Base-by-base conservation (phyloP, 306 rosid species). In the Quercus rubra region DNA sequence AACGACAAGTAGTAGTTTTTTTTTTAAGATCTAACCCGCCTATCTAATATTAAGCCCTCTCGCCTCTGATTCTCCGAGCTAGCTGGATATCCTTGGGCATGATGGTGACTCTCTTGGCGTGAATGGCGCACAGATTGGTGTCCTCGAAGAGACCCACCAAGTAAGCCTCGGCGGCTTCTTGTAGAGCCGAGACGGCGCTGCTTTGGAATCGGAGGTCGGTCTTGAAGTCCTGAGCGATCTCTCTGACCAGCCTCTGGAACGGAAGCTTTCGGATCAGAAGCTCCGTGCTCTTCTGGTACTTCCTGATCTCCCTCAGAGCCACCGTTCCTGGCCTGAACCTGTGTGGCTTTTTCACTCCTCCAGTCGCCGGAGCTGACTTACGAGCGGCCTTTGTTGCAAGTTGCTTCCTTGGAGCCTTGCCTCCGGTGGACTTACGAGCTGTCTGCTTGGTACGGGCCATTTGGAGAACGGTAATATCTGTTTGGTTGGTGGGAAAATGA, bases 61-160 rank as follows among this genome's bases (percentile, higher is more conserved):
- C 90, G n/a, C 93, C 91, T 46, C 93, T 84, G 21, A 92, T 92
- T 21, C 94, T 75, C 2, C 90, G 86, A 8, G 94, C 94, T 0
- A 88, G 88, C 54, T 91, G 92, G 55, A 91, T 88, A 49, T 91
- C 94, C 74, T 87, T 83, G 1, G 83, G 86, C 83, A 83, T 83
- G n/a, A 83, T 83, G 8, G 86, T 83, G 13, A 83, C 86, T 5
- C 83, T 69, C 54, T 83, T 83, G 5, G 86, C 86, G 3, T 83
- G 86, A 79, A 83, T 83, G 1, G 86, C 83, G 2, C 86, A 83
- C 13, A 83, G 83, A 1, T 83, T 83, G 4, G 83, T 83, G 59
- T 83, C 87, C 70, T 79, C 87, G 1, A 83, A 83, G 3, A 83
- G 55, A 3, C 87, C 87, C 14, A 83, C 87, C 10, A 83, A 58